Evolutionary conservation across 768 basidiomycete genomes (phyloP).

Genomic region (Piloderma croceum): DNA sequence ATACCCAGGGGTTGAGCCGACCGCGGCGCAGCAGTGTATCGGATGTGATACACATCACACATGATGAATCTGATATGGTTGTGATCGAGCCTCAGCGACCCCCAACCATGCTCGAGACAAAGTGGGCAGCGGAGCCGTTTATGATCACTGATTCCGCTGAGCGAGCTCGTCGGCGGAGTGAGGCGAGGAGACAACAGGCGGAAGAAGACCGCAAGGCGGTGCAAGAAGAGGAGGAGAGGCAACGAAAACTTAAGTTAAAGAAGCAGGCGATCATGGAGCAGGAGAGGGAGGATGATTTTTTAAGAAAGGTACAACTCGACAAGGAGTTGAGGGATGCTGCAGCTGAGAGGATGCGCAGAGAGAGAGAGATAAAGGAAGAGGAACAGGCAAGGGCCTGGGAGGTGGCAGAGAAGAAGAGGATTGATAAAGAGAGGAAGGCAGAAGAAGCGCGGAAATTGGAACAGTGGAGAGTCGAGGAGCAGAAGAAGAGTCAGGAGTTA

Average conservation of each 20-base stretch:
- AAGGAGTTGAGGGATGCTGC: conserved; percentile 22
- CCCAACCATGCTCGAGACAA: not conserved
- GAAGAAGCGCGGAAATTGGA: conserved; percentile 49
- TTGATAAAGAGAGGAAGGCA: conserved; percentile 42
- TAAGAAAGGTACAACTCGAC: conserved; percentile 15
- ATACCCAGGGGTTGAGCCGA: no score
- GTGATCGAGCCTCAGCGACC: not conserved
- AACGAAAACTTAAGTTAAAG: conserved; percentile 6
- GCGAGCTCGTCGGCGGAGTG: conserved; percentile 17
- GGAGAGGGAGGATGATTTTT: conserved; percentile 23
- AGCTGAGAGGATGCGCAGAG: conserved; percentile 28
- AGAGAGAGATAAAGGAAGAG: conserved; percentile 31
- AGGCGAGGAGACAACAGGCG: conserved; percentile 17
- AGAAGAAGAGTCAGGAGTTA: conserved; percentile 38
- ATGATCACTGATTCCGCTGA: conserved; percentile 21
- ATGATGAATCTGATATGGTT: not conserved
- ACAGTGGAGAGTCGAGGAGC: conserved; percentile 47
- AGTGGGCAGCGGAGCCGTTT: not conserved
- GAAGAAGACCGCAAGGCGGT: conserved; percentile 26
- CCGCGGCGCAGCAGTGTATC: no score
- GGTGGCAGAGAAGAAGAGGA: conserved; percentile 42
- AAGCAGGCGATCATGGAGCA: conserved; percentile 8
- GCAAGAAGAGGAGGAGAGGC: conserved; percentile 23
- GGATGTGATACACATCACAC: no score
- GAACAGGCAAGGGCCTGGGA: conserved; percentile 42